Percentiles rank a stretch among this genome's conserved stretches.
These are phyloP conservation scores for Nigrospora osmanthi DNA, from an alignment of 2,329 filamentous ascomycete species.

Conservation along the genomic window DNA sequence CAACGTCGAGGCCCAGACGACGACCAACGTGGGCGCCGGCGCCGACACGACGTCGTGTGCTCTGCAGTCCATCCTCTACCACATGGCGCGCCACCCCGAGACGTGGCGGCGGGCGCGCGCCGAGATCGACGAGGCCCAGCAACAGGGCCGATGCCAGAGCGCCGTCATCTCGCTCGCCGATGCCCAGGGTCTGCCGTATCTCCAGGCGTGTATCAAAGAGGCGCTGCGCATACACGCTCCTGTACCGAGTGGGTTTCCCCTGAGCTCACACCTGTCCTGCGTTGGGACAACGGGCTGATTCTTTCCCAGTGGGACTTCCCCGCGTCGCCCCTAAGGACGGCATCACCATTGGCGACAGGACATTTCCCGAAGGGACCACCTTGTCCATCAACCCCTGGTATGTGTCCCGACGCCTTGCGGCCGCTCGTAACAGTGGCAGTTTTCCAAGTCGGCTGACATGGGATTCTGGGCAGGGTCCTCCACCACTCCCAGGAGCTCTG, in stretches of 20 bases:
- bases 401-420: background rate
- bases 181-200: constrained; percentile 12
- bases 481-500: background rate
- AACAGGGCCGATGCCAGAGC: constrained; percentile 3
- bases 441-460: too few relatives aligned
- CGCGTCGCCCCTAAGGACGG: background rate
- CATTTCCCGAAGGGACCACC: constrained; percentile 2
- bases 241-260: constrained; percentile 3
- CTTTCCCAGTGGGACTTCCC: background rate
- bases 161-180: constrained; percentile 8
- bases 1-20: constrained; percentile 1
- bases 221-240: constrained; percentile 14
- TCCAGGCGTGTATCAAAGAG: constrained; percentile 17
- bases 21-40: constrained; percentile 4
- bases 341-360: constrained; percentile 1
- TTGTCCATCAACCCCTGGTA: constrained; percentile 3
- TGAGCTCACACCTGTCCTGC: too few relatives aligned
- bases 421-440: too few relatives aligned
- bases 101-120: constrained; percentile 2
- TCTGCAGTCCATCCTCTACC: constrained; percentile 5
- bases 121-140: constrained; percentile 7
- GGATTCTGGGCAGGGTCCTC: background rate
- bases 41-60: constrained; percentile 4
- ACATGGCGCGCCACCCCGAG: constrained; percentile 3
- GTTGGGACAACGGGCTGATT: background rate